A percentile compares a stretch with the other conserved stretches of the same genome.
Evolutionary conservation across 768 basidiomycete genomes (phyloP).

Genomic region (Pleurotus platypus): DNA sequence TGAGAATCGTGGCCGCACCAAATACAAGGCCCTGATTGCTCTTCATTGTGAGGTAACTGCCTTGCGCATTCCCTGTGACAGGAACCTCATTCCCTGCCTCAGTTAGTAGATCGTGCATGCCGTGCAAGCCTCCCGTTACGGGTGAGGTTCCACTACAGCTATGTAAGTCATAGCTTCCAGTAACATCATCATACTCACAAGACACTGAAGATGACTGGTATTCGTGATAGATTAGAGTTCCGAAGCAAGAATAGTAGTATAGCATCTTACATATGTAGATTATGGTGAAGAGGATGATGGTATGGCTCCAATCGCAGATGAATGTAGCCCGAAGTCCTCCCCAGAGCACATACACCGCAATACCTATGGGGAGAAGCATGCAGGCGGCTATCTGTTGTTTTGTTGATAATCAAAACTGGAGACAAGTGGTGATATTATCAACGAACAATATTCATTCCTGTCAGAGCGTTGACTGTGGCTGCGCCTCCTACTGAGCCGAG

Average conservation of each 20-base stretch:
- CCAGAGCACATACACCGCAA: slow-evolving; percentile 38
- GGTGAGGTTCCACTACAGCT: slow-evolving; percentile 29
- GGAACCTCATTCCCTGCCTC: slow-evolving; percentile 42
- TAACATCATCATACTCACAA: slow-evolving; percentile 18
- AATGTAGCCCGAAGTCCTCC: slow-evolving; percentile 44
- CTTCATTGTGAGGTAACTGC: slow-evolving; percentile 57
- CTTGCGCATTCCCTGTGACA: slow-evolving; percentile 43
- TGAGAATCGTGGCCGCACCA: slow-evolving; percentile 31
- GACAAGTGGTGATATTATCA: background rate
- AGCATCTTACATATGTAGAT: slow-evolving; percentile 23
- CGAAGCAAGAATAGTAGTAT: slow-evolving; percentile 16
- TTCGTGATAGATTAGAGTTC: background rate
- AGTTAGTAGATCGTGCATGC: slow-evolving; percentile 43
- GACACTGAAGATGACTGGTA: slow-evolving; percentile 24
- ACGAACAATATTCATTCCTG: slow-evolving; percentile 34
- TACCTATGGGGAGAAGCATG: slow-evolving; percentile 42
- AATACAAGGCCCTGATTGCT: slow-evolving; percentile 43
- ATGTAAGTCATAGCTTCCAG: too few relatives aligned
- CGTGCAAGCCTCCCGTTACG: slow-evolving; percentile 32
- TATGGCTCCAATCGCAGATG: slow-evolving; percentile 41
- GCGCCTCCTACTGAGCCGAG: slow-evolving; percentile 36
- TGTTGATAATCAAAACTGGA: background rate
- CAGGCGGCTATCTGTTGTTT: slow-evolving; percentile 29
- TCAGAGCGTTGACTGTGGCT: slow-evolving; percentile 41
- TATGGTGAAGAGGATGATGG: slow-evolving; percentile 39